Conservation (phyloP, 2,329 filamentous ascomycete species). For the Decorospora gaudefroyi region DNA sequence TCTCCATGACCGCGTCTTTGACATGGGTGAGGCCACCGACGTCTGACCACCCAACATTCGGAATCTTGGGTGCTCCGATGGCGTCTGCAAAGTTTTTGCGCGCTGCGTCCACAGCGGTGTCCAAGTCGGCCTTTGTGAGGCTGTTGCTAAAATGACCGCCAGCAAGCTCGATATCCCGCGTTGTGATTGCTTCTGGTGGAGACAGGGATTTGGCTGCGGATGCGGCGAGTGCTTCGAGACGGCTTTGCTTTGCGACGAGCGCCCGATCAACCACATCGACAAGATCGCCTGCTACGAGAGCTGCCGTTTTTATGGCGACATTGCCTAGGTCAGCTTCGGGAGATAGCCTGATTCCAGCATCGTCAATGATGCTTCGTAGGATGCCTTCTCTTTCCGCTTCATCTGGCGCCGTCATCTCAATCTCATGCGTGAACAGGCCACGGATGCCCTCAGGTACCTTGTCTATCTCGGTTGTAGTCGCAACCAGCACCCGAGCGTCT, state of each 20-base stretch:
- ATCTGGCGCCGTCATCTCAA: constrained; percentile 91
- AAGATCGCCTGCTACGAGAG: constrained; percentile 89
- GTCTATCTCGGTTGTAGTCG: constrained; percentile 93
- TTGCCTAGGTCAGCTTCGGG: constrained; percentile 80
- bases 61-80: constrained; percentile 96
- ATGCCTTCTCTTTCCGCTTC: constrained; percentile 91
- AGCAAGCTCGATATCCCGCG: constrained; percentile 84
- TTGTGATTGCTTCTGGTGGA: constrained; percentile 56
- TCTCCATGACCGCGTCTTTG: constrained; percentile 96
- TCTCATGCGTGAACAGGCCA: constrained; percentile 90
- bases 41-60: constrained; percentile 94
- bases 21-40: constrained; percentile 91
- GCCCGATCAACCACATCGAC: constrained; percentile 94
- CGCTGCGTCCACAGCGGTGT: constrained; percentile 90
- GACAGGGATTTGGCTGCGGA: constrained; percentile 48
- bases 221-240: constrained; percentile 72
- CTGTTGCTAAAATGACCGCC: constrained; percentile 79
- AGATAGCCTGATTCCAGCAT: constrained; percentile 75
- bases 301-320: constrained; percentile 92
- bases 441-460: constrained; percentile 90
- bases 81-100: constrained; percentile 98
- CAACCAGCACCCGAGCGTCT: constrained; percentile 81
- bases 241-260: constrained; percentile 72
- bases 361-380: constrained; percentile 74
- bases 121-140: constrained; percentile 82